Evolutionary conservation across 768 basidiomycete species (phyloP), one percentile per base, ranked within the genome.

Genomic region (Hygrophorus russula): DNA sequence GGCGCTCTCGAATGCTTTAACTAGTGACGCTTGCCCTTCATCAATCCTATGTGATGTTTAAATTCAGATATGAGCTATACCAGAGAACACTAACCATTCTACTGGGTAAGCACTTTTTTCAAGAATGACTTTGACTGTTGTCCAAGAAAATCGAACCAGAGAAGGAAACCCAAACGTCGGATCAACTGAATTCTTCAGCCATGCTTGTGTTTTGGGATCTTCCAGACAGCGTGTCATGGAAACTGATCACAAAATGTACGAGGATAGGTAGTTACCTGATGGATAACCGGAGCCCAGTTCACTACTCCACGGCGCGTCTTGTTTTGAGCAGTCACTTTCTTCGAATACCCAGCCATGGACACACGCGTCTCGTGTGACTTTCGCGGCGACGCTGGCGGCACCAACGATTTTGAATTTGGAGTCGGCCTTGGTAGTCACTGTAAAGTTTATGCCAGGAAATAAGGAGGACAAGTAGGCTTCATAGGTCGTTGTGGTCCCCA

Each of bases 351-450:
- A 98, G 2, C 71, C 71, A 47, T 93, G 82, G 14, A 97, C 69
- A 60, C 90, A 91, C 5, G 82, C 78, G 55, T 98, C 94, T 44
- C 94, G 71, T 0, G 93, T 97, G 19, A 94, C 92, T 63, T 99
- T 99, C 2, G 96, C 96, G 2, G 91, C 91, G n/a, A 98, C 89
- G 58, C 88, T 91, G 1, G 94, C 96, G 5, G 96, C 96, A 15
- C 90, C 84, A 46, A 99, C 96, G 47, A 99, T 93, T 56, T 92
- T 96, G 72, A 78, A 99, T 48, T 87, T 80, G n/a, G 82, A 80
- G 56, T 99, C 96, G 12, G 96, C 96, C 61, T 99, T 97, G 19
- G 79, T 76, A 8, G 80, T 74, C 17, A 99, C 96, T 0, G 88
- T 92, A 58, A 99, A 93, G 32, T 67, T 64, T 49, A 97, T 85